Evolutionary conservation across 164 flowering plant species (phyloP).

Genomic region (Vitis riparia): DNA sequence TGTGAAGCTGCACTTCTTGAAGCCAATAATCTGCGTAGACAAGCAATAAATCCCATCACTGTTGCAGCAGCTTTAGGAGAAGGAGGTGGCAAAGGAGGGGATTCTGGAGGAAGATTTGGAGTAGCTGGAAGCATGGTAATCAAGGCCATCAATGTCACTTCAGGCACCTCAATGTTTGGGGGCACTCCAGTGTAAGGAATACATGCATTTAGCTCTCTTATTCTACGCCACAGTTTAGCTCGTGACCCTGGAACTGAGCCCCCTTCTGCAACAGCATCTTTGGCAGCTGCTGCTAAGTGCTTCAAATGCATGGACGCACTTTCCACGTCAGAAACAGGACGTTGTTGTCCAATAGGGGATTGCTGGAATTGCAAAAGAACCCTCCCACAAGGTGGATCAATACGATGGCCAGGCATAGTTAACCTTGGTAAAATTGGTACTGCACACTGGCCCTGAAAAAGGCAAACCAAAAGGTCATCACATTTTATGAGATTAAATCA

Average conservation of each 20-base stretch:
- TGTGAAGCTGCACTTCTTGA: slow-evolving; percentile 95
- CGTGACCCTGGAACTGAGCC: slow-evolving; percentile 97
- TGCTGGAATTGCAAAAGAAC: slow-evolving; percentile 47
- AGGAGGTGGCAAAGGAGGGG: slow-evolving; percentile 92
- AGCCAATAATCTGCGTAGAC: slow-evolving; percentile 82
- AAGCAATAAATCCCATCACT: slow-evolving; percentile 83
- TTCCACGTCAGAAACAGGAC: slow-evolving; percentile 62
- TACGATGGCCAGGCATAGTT: slow-evolving; percentile 98
- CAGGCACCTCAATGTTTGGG: slow-evolving; percentile 83
- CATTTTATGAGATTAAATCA: background rate
- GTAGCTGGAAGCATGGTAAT: slow-evolving; percentile 97
- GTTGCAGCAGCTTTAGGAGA: slow-evolving; percentile 99
- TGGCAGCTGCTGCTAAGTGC: slow-evolving; percentile 90
- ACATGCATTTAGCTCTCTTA: slow-evolving; percentile 97
- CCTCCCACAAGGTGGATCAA: slow-evolving; percentile 98
- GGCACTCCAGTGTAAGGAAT: slow-evolving; percentile 89
- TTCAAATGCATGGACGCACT: slow-evolving; percentile 84
- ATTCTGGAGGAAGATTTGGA: slow-evolving; percentile 90
- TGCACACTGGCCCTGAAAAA: slow-evolving; percentile 79
- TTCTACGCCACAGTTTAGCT: slow-evolving; percentile 97
- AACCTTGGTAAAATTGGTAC: slow-evolving; percentile 86
- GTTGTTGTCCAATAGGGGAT: slow-evolving; percentile 40
- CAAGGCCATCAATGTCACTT: slow-evolving; percentile 93
- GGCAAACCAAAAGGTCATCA: slow-evolving; percentile 2
- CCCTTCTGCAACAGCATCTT: slow-evolving; percentile 96